phyloP scores from a whole-genome alignment of 2,329 filamentous ascomycete species.

The Pseudocercospora fuligena region DNA sequence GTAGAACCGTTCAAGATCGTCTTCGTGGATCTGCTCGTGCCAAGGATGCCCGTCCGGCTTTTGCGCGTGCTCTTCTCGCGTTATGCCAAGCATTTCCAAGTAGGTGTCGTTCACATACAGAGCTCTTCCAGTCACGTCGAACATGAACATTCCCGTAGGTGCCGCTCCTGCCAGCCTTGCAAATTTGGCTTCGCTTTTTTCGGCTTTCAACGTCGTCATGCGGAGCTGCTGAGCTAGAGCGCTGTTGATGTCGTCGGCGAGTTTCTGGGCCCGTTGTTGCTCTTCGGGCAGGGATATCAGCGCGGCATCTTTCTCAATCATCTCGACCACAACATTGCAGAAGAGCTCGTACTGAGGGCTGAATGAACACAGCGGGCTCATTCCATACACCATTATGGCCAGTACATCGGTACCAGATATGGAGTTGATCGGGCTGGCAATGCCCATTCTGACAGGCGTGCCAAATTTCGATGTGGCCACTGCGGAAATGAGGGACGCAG shows the following conservation, averaged over 20 bases:
- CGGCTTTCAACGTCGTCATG: constrained; percentile 37
- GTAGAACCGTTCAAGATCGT: constrained; percentile 43
- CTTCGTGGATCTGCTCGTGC: constrained; percentile 36
- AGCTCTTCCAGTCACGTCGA: constrained; percentile 41
- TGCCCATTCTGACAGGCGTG: constrained; percentile 40
- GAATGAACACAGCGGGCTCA: constrained; percentile 46
- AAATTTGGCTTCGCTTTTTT: constrained; percentile 46
- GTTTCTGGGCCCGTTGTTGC: constrained; percentile 40
- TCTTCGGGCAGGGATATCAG: constrained; percentile 47
- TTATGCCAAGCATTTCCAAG: constrained; percentile 41
- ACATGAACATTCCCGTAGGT: constrained; percentile 47
- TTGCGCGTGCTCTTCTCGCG: constrained; percentile 26
- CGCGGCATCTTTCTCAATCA: constrained; percentile 46
- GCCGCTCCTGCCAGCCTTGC: constrained; percentile 46
- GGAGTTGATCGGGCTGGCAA: constrained; percentile 45
- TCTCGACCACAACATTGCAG: constrained; percentile 42
- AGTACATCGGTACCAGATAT: constrained; percentile 43
- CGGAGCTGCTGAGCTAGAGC: constrained; percentile 44
- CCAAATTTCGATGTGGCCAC: constrained; percentile 44
- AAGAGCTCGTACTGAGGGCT: constrained; percentile 47
- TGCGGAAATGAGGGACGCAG: constrained; percentile 33
- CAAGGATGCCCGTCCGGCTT: constrained; percentile 14
- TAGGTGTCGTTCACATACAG: constrained; percentile 50
- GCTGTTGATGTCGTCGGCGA: constrained; percentile 43
- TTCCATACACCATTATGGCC: constrained; percentile 47